Percentiles rank a stretch among this genome's conserved stretches.
Evolutionary conservation across 1,284 basidiomycete species (phyloP).

Genomic region (Moesziomyces sp.): DNA sequence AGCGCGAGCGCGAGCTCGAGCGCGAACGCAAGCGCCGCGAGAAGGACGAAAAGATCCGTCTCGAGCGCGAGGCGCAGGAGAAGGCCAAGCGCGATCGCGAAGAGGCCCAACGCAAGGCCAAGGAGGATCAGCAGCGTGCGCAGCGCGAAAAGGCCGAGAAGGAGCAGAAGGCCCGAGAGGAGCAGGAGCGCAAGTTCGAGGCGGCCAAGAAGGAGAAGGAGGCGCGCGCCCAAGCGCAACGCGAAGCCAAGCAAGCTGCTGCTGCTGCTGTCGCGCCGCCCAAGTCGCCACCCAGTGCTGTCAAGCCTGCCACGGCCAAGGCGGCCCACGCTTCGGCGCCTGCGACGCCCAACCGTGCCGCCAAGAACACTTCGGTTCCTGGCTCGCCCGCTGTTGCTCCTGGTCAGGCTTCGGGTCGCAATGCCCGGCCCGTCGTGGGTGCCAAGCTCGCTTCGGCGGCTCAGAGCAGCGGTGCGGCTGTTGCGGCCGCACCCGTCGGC

Average conservation of each 20-base stretch:
- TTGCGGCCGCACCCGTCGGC: slow-evolving; percentile 6
- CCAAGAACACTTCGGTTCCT: slow-evolving; percentile 34
- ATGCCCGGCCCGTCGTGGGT: slow-evolving; percentile 10
- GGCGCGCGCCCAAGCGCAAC: slow-evolving; percentile 66
- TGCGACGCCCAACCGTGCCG: slow-evolving; percentile 26
- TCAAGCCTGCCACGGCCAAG: slow-evolving; percentile 21
- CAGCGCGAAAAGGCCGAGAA: slow-evolving; percentile 68
- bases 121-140: slow-evolving; percentile 71
- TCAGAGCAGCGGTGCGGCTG: slow-evolving; percentile 2
- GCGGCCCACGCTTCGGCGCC: slow-evolving; percentile 12
- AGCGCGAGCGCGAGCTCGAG: slow-evolving; percentile 70
- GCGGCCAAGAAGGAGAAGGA: slow-evolving; percentile 49
- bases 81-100: slow-evolving; percentile 70
- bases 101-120: slow-evolving; percentile 62
- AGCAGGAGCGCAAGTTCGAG: slow-evolving; percentile 47
- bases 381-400: slow-evolving; percentile 23
- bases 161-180: slow-evolving; percentile 43
- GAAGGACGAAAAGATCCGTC: slow-evolving; percentile 76
- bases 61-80: slow-evolving; percentile 58
- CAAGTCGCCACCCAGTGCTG: slow-evolving; percentile 24
- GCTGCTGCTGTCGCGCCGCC: slow-evolving; percentile 17
- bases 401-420: slow-evolving; percentile 19
- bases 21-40: slow-evolving; percentile 76
- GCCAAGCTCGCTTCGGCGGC: slow-evolving; percentile 12
- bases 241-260: slow-evolving; percentile 70